These are phyloP conservation scores for Clavulina sp. DNA, from an alignment of 768 basidiomycete genomes.

Conservation along the genomic window DNA sequence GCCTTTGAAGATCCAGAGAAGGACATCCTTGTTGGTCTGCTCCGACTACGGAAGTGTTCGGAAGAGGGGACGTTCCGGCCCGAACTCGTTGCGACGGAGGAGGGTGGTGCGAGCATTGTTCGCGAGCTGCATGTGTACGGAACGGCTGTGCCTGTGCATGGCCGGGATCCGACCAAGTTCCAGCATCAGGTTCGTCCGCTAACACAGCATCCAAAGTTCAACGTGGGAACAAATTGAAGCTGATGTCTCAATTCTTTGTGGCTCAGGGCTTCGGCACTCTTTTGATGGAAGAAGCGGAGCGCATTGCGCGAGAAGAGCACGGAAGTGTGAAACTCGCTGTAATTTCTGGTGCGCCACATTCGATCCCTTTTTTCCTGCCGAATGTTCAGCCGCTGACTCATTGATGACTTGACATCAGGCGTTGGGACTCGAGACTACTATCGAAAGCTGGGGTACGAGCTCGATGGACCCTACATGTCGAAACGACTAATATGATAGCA, in stretches of 20 bases:
- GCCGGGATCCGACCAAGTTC: constrained; percentile 94
- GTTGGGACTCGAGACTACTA: constrained; percentile 98
- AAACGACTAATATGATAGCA: no score
- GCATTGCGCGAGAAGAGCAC: constrained; percentile 94
- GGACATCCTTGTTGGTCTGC: constrained; percentile 86
- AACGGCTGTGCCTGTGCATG: constrained; percentile 93
- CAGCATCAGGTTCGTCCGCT: constrained; percentile 71
- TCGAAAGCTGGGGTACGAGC: constrained; percentile 77
- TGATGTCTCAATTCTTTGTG: neutral
- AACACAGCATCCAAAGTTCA: no score
- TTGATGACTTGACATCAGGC: constrained; percentile 25
- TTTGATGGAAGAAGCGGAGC: constrained; percentile 97
- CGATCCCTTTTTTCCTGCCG: neutral
- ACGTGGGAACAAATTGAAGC: no score
- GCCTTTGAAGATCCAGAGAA: constrained; percentile 97
- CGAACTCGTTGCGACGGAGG: constrained; percentile 55
- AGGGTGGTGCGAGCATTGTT: constrained; percentile 80
- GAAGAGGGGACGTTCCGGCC: constrained; percentile 94
- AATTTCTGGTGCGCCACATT: constrained; percentile 54
- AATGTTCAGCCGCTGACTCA: neutral
- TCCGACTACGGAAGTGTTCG: constrained; percentile 86
- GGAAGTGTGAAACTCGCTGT: constrained; percentile 93
- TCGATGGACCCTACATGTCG: constrained; percentile 17
- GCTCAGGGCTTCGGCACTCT: constrained; percentile 83
- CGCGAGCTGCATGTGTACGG: constrained; percentile 96